Evolutionary conservation across 108 stramenopile genomes (phyloP), one percentile per base, ranked within the genome.

Genomic region (Cyclotella distinguenda): DNA sequence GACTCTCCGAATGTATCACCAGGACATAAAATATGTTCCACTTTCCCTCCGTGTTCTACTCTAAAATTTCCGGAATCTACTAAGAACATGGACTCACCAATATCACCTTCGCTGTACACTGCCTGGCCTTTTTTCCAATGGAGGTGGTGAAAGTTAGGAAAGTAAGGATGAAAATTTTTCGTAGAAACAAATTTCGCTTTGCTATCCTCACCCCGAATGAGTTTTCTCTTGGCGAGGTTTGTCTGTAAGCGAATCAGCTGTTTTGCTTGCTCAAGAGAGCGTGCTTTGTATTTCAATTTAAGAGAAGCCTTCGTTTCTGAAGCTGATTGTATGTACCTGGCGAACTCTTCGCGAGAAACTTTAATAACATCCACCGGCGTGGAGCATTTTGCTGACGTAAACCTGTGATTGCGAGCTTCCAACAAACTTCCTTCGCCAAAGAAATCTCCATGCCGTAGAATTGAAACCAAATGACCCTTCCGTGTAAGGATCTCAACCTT

Each of bases 371-470:
- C 85, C 1, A 86, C 85, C 18, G 89, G 89, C 5, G 89, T 87
- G 22, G 85, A 59, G 53, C 86, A 87, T 34, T 67, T 77, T 6
- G 85, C 86, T 6, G 89, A 71, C 1, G 89, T 84, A 36, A 84
- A 83, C 15, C 89, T 78, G 39, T 63, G 64, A 30, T 63, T 67
- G 4, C 77, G 55, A 13, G 66, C 67, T 10, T 83, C 84, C 9
- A 91, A 22, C 3, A 91, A 60, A 64, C 84, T 83, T 3, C 77
- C 91, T 71, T 93, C 91, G 1, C 91, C 91, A 49, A 93, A 89
- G 58, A 89, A 89, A 63, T 93, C 91, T 7, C 88, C 91, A 47
- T 75, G 68, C 34, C 87, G 51, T 16, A 92, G 50, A 15, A 83
- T 80, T 4, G 85, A 64, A 11, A 93, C 79, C 27, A 87, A 45